A percentile compares a stretch with the other conserved stretches of the same genome.
Conservation (phyloP, 2,329 filamentous ascomycete genomes). For the Monosporascus ibericus region DNA sequence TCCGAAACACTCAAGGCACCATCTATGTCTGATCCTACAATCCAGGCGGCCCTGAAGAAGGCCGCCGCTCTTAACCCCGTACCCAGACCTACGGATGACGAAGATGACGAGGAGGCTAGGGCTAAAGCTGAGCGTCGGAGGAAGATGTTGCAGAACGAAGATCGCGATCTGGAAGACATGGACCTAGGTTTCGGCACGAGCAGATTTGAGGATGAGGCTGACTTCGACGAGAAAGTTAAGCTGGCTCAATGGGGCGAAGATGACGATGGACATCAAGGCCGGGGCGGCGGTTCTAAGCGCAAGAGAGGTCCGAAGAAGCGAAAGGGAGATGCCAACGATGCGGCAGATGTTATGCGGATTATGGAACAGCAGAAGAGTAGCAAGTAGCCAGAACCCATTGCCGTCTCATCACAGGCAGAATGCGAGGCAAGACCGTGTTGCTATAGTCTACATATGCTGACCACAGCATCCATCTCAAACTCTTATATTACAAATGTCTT, state of each 20-base stretch:
- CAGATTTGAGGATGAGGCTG: slow-evolving; percentile 81
- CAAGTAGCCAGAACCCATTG: slow-evolving; percentile 11
- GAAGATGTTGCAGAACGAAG: slow-evolving; percentile 66
- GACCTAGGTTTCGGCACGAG: slow-evolving; percentile 92
- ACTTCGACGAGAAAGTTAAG: slow-evolving; percentile 65
- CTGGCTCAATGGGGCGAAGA: slow-evolving; percentile 57
- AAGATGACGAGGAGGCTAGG: slow-evolving; percentile 37
- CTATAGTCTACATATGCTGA: no score
- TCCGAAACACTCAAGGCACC: slow-evolving; percentile 45
- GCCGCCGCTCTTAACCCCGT: slow-evolving; percentile 60
- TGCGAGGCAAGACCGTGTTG: background rate
- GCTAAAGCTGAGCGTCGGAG: slow-evolving; percentile 63
- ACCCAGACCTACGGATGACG: slow-evolving; percentile 30
- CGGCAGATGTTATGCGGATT: slow-evolving; percentile 71
- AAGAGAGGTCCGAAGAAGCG: slow-evolving; percentile 70
- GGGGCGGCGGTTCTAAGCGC: slow-evolving; percentile 46
- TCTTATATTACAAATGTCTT: no score
- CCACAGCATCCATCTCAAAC: no score
- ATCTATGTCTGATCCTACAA: slow-evolving; percentile 66
- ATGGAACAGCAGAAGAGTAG: slow-evolving; percentile 55
- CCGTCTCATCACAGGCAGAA: background rate
- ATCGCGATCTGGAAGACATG: slow-evolving; percentile 82
- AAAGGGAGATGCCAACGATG: slow-evolving; percentile 74
- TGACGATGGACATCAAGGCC: slow-evolving; percentile 41
- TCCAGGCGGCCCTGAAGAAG: slow-evolving; percentile 80